phyloP scores from a whole-genome alignment of 257 asterid genomes.

The Capsicum baccatum region DNA sequence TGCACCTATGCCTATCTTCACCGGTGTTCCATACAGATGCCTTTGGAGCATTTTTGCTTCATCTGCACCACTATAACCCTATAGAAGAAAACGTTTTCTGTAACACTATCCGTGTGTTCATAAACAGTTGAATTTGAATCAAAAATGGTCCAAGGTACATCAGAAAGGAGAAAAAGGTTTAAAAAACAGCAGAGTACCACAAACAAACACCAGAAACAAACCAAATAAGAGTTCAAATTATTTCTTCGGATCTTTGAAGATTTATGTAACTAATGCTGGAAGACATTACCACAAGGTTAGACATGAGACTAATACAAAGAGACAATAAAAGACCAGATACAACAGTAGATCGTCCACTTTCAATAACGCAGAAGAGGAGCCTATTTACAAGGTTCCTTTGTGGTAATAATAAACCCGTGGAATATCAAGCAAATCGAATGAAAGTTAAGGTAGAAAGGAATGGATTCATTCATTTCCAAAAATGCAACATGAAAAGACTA shows the following conservation, averaged over 20 bases:
- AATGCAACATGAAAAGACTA: neutral
- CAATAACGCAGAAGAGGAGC: neutral
- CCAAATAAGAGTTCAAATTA: slow-evolving; percentile 4
- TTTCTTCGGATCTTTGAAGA: neutral
- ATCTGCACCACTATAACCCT: slow-evolving; percentile 96
- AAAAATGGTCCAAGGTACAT: neutral
- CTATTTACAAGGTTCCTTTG: neutral
- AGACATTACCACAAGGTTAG: neutral
- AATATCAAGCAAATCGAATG: neutral
- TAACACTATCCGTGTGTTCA: neutral
- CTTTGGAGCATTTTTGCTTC: slow-evolving; percentile 92
- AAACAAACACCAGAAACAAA: neutral
- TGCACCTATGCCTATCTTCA: slow-evolving; percentile 80
- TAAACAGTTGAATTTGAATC: neutral
- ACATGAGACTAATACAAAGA: neutral
- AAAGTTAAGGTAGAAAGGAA: neutral
- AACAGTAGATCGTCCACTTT: neutral
- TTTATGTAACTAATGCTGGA: neutral
- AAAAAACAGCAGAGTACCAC: neutral
- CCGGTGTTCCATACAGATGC: slow-evolving; percentile 63
- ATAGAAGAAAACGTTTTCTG: neutral
- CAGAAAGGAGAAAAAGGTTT: neutral
- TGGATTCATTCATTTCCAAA: neutral
- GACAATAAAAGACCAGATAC: neutral
- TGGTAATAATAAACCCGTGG: neutral